A percentile compares a stretch with the other conserved stretches of the same genome.
phyloP scores from a whole-genome alignment of 225 moss, liverwort and hornwort species.

The Pseudoscleropodium purum region DNA sequence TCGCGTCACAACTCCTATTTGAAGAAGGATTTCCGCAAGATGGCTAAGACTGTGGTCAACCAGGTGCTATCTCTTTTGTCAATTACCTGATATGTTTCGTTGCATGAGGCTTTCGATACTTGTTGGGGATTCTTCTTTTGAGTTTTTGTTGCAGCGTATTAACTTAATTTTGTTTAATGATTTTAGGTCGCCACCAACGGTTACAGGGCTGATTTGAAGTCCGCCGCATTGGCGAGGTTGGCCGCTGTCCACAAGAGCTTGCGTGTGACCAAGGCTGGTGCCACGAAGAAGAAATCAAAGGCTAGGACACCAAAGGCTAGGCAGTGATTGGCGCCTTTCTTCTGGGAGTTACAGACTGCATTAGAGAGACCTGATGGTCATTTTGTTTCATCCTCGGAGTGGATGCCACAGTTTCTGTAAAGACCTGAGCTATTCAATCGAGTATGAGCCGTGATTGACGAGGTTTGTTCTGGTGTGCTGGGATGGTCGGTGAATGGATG shows the following conservation, averaged over 20 bases:
- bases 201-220: constrained; percentile 80
- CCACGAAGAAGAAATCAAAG: constrained; percentile 55
- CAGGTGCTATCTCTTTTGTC: constrained; percentile 35
- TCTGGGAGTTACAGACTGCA: constrained; percentile 2
- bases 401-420: not conserved
- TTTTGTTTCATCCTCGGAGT: constrained; percentile 8
- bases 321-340: constrained; percentile 27
- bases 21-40: constrained; percentile 65
- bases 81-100: too few relatives aligned
- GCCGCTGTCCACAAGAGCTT: constrained; percentile 83
- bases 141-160: not conserved
- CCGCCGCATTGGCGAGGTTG: constrained; percentile 62
- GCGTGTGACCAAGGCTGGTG: constrained; percentile 70
- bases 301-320: constrained; percentile 38
- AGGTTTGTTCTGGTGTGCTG: not conserved
- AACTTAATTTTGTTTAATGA: not conserved
- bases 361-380: not conserved
- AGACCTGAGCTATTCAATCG: constrained; percentile 1
- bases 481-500: not conserved
- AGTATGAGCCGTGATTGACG: not conserved
- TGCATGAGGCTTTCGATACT: not conserved
- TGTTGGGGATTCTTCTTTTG: not conserved
- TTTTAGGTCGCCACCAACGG: constrained; percentile 62
- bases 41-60: constrained; percentile 66
- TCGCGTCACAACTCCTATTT: constrained; percentile 53